Conservation (phyloP, 2,329 filamentous ascomycete species). For the Paraphaeosphaeria minitans region DNA sequence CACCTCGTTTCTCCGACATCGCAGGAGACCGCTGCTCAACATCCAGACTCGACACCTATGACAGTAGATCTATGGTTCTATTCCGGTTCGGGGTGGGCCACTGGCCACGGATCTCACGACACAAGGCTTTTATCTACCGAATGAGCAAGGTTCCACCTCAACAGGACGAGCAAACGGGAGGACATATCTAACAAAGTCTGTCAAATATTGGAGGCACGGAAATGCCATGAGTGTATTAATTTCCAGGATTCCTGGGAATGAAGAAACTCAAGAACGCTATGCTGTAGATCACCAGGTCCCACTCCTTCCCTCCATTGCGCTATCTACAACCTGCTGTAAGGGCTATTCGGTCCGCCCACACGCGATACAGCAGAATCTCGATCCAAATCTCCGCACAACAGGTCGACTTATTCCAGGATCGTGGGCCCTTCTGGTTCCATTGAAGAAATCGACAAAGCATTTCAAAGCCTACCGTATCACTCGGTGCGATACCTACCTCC, state of each 20-base stretch:
- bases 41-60: slow-evolving; percentile 10
- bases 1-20: slow-evolving; percentile 4
- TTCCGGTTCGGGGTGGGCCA: neutral
- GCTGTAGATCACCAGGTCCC: neutral
- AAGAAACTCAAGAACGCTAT: neutral
- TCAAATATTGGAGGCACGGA: neutral
- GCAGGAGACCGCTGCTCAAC: slow-evolving; percentile 6
- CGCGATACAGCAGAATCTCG: neutral
- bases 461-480: neutral
- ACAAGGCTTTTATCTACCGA: too few relatives aligned
- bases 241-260: neutral
- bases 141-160: too few relatives aligned
- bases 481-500: neutral
- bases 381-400: neutral
- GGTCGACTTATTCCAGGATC: neutral
- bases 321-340: neutral
- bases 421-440: neutral
- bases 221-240: neutral
- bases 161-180: neutral
- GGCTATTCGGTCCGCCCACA: neutral
- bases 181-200: too few relatives aligned
- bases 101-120: neutral
- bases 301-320: neutral
- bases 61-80: slow-evolving; percentile 9
- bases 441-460: neutral